A percentile compares a stretch with the other conserved stretches of the same genome.
Evolutionary conservation across 305 asterid species (phyloP).

Genomic region (Plantago lanceolata): DNA sequence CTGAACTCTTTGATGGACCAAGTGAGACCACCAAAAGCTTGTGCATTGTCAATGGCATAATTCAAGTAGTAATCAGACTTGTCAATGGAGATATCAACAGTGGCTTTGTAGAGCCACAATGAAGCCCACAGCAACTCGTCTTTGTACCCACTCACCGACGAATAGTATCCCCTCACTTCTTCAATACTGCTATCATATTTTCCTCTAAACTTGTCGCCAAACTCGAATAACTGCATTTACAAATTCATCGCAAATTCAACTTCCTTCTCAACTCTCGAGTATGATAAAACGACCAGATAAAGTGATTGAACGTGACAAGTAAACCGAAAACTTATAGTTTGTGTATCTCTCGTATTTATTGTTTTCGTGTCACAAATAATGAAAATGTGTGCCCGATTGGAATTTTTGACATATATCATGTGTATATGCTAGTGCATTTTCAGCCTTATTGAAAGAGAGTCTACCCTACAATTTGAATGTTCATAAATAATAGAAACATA

Average conservation of each 20-base stretch:
- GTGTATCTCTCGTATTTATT: too few relatives aligned
- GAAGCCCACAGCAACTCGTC: constrained; percentile 96
- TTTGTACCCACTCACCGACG: constrained; percentile 80
- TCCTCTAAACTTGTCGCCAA: constrained; percentile 73
- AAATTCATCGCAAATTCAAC: too few relatives aligned
- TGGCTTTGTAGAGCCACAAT: constrained; percentile 76
- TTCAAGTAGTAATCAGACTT: constrained; percentile 35
- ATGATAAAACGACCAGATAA: too few relatives aligned
- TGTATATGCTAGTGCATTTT: neutral
- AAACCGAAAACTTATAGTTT: too few relatives aligned
- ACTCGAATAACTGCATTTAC: constrained; percentile 66
- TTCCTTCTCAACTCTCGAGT: too few relatives aligned
- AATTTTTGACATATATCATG: neutral
- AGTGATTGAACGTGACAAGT: too few relatives aligned
- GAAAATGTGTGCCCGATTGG: too few relatives aligned
- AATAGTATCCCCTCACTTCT: constrained; percentile 68
- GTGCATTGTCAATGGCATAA: constrained; percentile 49
- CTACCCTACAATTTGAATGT: constrained; percentile 1
- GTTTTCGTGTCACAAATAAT: too few relatives aligned
- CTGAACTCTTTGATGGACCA: constrained; percentile 86
- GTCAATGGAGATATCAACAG: constrained; percentile 35
- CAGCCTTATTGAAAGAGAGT: neutral
- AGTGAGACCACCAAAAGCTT: constrained; percentile 70
- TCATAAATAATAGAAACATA: neutral
- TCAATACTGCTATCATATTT: constrained; percentile 61